These are phyloP conservation scores for Meyerozyma elateridarum DNA, from an alignment of 1,139 yeast genomes.

Conservation along the genomic window DNA sequence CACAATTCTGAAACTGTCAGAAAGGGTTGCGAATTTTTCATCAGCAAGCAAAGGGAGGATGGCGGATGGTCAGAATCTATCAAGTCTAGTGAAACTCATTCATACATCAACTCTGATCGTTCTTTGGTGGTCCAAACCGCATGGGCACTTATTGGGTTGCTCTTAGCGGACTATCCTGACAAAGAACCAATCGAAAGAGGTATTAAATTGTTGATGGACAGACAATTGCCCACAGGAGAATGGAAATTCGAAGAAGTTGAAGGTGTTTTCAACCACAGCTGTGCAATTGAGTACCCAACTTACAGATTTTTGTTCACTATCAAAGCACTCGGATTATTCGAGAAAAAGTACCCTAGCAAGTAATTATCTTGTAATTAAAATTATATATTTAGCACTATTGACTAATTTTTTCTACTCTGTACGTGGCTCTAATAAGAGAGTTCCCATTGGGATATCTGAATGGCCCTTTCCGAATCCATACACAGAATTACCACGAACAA, in stretches of 20 bases:
- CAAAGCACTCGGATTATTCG: slow-evolving; percentile 85
- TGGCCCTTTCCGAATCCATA: slow-evolving; percentile 58
- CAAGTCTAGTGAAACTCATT: slow-evolving; percentile 78
- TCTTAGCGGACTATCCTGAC: slow-evolving; percentile 80
- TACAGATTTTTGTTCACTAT: slow-evolving; percentile 87
- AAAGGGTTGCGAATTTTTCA: slow-evolving; percentile 81
- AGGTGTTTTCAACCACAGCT: slow-evolving; percentile 90
- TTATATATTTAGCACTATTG: background rate
- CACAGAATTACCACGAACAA: slow-evolving; percentile 68
- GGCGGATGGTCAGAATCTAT: slow-evolving; percentile 98
- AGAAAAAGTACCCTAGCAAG: slow-evolving; percentile 19
- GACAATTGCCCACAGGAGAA: slow-evolving; percentile 76
- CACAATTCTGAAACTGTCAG: slow-evolving; percentile 56
- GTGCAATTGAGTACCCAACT: slow-evolving; percentile 94
- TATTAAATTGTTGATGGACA: slow-evolving; percentile 53
- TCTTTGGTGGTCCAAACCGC: slow-evolving; percentile 87
- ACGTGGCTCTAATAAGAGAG: slow-evolving; percentile 55
- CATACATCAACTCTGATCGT: slow-evolving; percentile 56
- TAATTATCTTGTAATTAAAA: background rate
- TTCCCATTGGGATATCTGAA: slow-evolving; percentile 52
- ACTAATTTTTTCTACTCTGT: slow-evolving; percentile 2
- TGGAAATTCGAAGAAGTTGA: slow-evolving; percentile 85
- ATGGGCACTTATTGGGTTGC: slow-evolving; percentile 83
- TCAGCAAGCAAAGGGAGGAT: slow-evolving; percentile 69
- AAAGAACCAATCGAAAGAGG: slow-evolving; percentile 59